Conservation (phyloP, 2,329 filamentous ascomycete genomes). For the Alternaria conjuncta region DNA sequence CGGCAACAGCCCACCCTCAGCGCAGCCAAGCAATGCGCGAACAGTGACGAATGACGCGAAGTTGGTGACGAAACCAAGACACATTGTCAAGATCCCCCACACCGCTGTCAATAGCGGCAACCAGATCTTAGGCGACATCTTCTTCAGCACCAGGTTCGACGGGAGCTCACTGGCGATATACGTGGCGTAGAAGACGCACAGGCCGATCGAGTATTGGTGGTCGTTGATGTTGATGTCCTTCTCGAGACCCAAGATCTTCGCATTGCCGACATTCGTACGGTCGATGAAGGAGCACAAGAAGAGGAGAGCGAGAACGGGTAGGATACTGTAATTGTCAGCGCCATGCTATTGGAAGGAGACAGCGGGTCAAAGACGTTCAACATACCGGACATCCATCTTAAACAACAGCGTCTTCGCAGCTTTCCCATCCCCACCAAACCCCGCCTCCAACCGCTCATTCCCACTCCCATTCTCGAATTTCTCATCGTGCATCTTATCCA, state of each 20-base stretch:
- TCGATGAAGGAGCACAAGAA: constrained; percentile 72
- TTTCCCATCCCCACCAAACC: constrained; percentile 12
- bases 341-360: neutral
- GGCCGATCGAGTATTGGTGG: constrained; percentile 68
- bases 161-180: constrained; percentile 70
- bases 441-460: constrained; percentile 25
- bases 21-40: constrained; percentile 66
- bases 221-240: constrained; percentile 61
- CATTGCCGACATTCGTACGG: constrained; percentile 76
- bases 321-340: constrained; percentile 53
- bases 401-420: constrained; percentile 52
- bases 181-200: constrained; percentile 70
- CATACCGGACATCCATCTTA: constrained; percentile 61
- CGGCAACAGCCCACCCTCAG: constrained; percentile 70
- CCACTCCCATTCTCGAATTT: constrained; percentile 27
- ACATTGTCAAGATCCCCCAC: constrained; percentile 67
- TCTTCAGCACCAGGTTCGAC: constrained; percentile 69
- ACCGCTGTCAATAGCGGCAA: constrained; percentile 62
- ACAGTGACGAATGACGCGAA: constrained; percentile 67
- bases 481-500: constrained; percentile 35
- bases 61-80: constrained; percentile 61
- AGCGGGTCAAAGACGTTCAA: neutral
- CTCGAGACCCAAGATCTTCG: constrained; percentile 69
- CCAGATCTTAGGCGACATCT: constrained; percentile 66
- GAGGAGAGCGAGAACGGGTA: constrained; percentile 68